phyloP scores from a whole-genome alignment of 768 basidiomycete species.

The Amanita jacksonii region DNA sequence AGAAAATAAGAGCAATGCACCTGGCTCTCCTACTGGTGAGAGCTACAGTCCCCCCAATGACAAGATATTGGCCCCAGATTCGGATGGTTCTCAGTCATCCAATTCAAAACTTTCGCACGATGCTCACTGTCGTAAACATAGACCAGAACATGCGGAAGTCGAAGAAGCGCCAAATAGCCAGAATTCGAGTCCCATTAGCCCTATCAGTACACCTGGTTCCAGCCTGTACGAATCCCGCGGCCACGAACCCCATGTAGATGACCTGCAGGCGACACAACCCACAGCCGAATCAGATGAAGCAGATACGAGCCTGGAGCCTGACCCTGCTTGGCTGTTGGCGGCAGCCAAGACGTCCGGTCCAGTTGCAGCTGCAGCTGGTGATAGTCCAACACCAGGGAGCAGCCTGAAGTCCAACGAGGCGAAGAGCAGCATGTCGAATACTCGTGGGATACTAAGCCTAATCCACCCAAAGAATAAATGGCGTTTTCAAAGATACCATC shows the following conservation, averaged over 20 bases:
- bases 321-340: conserved; percentile 5
- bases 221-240: conserved; percentile 4
- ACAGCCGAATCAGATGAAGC: conserved; percentile 24
- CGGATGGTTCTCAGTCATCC: neutral
- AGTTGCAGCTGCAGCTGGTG: neutral
- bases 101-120: neutral
- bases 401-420: neutral
- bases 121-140: neutral
- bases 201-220: conserved; percentile 6
- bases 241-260: neutral
- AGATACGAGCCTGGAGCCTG: conserved; percentile 1
- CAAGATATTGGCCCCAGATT: neutral
- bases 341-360: conserved; percentile 1
- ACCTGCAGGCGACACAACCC: conserved; percentile 21
- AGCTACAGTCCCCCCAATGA: neutral
- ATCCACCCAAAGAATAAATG: conserved; percentile 12
- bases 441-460: conserved; percentile 8
- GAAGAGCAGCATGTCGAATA: conserved; percentile 6
- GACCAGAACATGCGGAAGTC: neutral
- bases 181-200: neutral
- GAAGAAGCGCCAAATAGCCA: conserved; percentile 6
- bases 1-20: conserved; percentile 7
- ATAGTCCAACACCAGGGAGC: neutral
- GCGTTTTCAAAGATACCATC: conserved; percentile 8
- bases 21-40: neutral